Percentiles rank a stretch among this genome's conserved stretches.
These are phyloP conservation scores for Dentipellis sp. DNA, from an alignment of 768 basidiomycete genomes.

Conservation along the genomic window DNA sequence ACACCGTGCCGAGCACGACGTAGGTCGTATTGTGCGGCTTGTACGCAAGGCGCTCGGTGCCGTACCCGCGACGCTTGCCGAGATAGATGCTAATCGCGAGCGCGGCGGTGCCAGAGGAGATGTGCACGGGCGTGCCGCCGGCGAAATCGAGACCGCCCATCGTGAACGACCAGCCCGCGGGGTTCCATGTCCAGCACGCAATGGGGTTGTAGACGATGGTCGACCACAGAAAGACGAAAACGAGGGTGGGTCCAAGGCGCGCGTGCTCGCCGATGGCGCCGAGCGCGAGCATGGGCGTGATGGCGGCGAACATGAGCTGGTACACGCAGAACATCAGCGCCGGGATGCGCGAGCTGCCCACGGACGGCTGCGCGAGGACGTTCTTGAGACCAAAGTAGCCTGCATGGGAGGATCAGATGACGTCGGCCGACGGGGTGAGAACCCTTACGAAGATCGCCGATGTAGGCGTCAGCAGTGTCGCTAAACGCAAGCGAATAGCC, in stretches of 20 bases:
- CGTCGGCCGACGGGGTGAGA: neutral
- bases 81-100: conserved; percentile 88
- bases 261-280: conserved; percentile 90
- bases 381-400: conserved; percentile 77
- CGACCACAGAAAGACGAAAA: conserved; percentile 88
- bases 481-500: conserved; percentile 90
- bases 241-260: conserved; percentile 74
- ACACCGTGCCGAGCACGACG: conserved; percentile 85
- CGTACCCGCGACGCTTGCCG: conserved; percentile 86
- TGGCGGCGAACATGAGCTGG: conserved; percentile 86
- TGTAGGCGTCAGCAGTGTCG: conserved; percentile 62
- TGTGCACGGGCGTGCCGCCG: conserved; percentile 95
- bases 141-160: conserved; percentile 89
- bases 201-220: conserved; percentile 89
- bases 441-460: conserved; percentile 72
- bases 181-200: conserved; percentile 95
- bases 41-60: conserved; percentile 85
- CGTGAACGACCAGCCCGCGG: conserved; percentile 63
- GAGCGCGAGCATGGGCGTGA: conserved; percentile 85
- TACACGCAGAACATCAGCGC: conserved; percentile 73
- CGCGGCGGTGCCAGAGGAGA: conserved; percentile 86
- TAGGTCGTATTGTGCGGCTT: conserved; percentile 92
- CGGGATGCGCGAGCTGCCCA: conserved; percentile 64
- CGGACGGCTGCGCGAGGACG: conserved; percentile 68
- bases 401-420: conserved; percentile 20